Evolutionary conservation across 345 rosid genomes (phyloP).

Genomic region (Citrus unshiu): DNA sequence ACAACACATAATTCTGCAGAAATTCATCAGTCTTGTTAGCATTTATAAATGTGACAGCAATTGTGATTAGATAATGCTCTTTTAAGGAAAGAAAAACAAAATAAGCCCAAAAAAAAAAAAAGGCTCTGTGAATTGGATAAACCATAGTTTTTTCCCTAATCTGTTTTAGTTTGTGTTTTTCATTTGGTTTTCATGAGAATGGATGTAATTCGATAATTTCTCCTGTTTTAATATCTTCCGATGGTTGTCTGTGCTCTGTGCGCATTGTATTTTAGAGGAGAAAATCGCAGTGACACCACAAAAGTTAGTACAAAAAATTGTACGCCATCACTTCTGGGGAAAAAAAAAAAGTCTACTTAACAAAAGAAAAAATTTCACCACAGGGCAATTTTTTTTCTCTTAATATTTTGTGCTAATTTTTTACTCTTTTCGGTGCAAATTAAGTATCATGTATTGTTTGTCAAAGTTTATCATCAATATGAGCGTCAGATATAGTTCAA

Average conservation of each 20-base stretch:
- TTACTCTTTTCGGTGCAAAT: no score
- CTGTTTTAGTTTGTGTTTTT: neutral
- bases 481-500: neutral
- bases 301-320: no score
- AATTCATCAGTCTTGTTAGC: constrained; percentile 24
- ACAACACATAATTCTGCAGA: constrained; percentile 6
- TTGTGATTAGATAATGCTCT: neutral
- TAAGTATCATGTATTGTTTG: neutral
- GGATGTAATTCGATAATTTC: neutral
- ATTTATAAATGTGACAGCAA: constrained; percentile 1
- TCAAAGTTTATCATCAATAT: neutral
- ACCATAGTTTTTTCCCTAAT: neutral
- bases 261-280: neutral
- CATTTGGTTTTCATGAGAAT: neutral
- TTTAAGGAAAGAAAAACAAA: neutral
- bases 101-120: neutral
- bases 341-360: no score
- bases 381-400: no score
- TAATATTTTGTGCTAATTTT: no score
- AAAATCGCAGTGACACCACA: neutral
- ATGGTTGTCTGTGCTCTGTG: neutral
- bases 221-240: neutral
- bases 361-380: no score
- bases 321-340: rapidly evolving
- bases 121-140: neutral